Conservation (phyloP, 139 green algal genomes). For the Deuterostichococcus epilithicus region DNA sequence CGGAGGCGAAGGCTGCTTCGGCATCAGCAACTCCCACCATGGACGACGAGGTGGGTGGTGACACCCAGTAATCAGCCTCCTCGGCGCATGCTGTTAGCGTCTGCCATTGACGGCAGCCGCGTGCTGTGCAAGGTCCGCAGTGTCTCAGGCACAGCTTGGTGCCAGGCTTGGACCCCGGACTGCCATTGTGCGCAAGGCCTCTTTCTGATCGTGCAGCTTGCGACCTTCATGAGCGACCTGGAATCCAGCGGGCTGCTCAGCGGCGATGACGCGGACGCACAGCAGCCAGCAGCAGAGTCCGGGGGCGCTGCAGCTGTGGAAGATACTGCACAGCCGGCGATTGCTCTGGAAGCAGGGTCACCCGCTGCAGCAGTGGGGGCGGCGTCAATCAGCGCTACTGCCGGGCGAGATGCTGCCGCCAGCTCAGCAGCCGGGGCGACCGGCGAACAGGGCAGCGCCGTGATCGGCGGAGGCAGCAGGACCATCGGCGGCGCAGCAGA, state of each 20-base stretch:
- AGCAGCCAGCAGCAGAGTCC: not conserved
- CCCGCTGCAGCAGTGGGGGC: not conserved
- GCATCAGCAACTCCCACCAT: not conserved
- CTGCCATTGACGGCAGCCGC: not conserved
- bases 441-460: not conserved
- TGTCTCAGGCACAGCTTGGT: not conserved
- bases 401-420: not conserved
- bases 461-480: not conserved
- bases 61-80: not conserved
- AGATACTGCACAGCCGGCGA: not conserved
- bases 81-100: not conserved
- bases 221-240: constrained; percentile 69
- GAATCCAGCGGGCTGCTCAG: constrained; percentile 67
- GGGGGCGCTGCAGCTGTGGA: not conserved
- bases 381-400: not conserved
- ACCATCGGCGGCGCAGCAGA: not conserved
- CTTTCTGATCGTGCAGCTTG: constrained; percentile 41
- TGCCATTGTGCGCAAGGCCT: too few relatives aligned
- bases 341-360: not conserved
- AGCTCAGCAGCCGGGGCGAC: not conserved
- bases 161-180: too few relatives aligned
- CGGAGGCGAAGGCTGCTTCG: not conserved
- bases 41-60: constrained; percentile 4
- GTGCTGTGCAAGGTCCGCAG: not conserved
- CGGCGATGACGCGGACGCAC: constrained; percentile 9